Percentiles rank a stretch among this genome's conserved stretches.
Conservation (phyloP, 495 filamentous ascomycete species). For the Symbiotaphrina buchneri region DNA sequence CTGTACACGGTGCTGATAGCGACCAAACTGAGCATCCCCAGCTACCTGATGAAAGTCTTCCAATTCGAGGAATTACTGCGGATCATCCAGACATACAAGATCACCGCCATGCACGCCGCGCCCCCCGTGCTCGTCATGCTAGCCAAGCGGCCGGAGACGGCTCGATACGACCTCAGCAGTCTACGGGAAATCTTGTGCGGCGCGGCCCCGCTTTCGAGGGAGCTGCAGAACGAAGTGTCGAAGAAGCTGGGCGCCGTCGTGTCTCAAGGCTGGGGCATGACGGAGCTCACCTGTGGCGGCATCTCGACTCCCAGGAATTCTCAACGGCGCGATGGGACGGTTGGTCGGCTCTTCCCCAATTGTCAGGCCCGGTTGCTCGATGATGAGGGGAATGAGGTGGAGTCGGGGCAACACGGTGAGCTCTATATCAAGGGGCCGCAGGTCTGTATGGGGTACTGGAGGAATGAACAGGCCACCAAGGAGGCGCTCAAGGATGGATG, state of each 20-base stretch:
- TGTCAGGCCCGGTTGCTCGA: slow-evolving; percentile 12
- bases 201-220: slow-evolving; percentile 39
- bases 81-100: slow-evolving; percentile 40
- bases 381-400: slow-evolving; percentile 20
- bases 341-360: slow-evolving; percentile 6
- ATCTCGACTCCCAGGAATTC: slow-evolving; percentile 9
- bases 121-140: slow-evolving; percentile 55
- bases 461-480: slow-evolving; percentile 61
- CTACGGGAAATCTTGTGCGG: slow-evolving; percentile 33
- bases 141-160: slow-evolving; percentile 38
- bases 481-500: slow-evolving; percentile 69
- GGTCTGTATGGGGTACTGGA: slow-evolving; percentile 61
- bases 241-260: slow-evolving; percentile 29
- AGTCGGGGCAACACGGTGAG: slow-evolving; percentile 60
- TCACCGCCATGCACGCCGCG: slow-evolving; percentile 36
- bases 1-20: slow-evolving; percentile 21
- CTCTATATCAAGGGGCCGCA: slow-evolving; percentile 55
- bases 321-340: slow-evolving; percentile 14
- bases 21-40: slow-evolving; percentile 10
- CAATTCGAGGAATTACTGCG: slow-evolving; percentile 48
- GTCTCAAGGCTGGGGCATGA: slow-evolving; percentile 72
- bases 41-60: slow-evolving; percentile 53
- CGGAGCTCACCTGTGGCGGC: slow-evolving; percentile 27
- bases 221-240: slow-evolving; percentile 34
- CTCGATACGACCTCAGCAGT: slow-evolving; percentile 44